Evolutionary conservation across 495 filamentous ascomycete genomes (phyloP), one percentile per base, ranked within the genome.

Genomic region (Pyronema omphalodes): DNA sequence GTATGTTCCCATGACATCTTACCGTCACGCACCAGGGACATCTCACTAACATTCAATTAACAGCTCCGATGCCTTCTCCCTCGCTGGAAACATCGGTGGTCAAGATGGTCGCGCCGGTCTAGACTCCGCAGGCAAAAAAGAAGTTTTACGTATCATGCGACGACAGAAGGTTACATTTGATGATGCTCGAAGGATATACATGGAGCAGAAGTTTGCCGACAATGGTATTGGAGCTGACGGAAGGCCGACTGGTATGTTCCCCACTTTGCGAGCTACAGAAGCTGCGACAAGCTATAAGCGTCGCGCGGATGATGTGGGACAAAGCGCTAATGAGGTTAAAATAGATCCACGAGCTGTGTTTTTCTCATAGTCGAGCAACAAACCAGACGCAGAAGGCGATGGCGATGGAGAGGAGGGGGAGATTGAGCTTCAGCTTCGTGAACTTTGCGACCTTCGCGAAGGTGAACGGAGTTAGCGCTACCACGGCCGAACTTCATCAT

Each of bases 221-320:
- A 86, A 93, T 61, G 82, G 83, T 52, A 95, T 98, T 63, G 88
- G 79, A 9, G 72, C 81, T 12, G 93, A 96, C 67, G 91, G 93
- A 36, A 69, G 78, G 62, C 91, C 91, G 49, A 78, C 79, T 66
- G 91, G 95, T 74, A 45, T 51, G 54, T 47, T 48, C 9, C 17
- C 18, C 33, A 49, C 12, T 12, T 41, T 6, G 3, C 6, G 3
- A 1, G 15, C 39, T 47, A 17, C 44, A 14, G 1, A 9, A 15
- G 44, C 44, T 47, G 44, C 3, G 9, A 23, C 1, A 17, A 47
- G 23, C 18, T n/a, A 47, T 7, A 29, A 29, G 23, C 23, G 1
- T 29, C 9, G 57, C 17, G 44, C 18, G 44, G 14, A 9, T 9
- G 11, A 44, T 29, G 9, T 44, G 1, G 11, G 37, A 3, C 19